A percentile compares a stretch with the other conserved stretches of the same genome.
These are phyloP conservation scores for Colletotrichum cuscutae DNA, from an alignment of 2,329 filamentous ascomycete species.

Conservation along the genomic window DNA sequence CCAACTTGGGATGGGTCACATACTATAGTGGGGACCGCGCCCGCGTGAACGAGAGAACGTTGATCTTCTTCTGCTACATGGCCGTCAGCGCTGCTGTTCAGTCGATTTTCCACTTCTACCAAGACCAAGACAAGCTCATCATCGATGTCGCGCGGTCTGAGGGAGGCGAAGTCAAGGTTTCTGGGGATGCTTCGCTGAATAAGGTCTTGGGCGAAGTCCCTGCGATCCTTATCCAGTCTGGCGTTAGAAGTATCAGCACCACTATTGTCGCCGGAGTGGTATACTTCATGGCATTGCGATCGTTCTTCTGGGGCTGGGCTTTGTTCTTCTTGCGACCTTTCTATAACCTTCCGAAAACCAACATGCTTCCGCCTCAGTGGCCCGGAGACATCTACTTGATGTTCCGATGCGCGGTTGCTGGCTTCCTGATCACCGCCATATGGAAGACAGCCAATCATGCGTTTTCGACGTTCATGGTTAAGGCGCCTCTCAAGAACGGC, in stretches of 20 bases:
- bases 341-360: slow-evolving; percentile 79
- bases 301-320: slow-evolving; percentile 74
- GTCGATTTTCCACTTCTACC: slow-evolving; percentile 74
- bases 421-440: slow-evolving; percentile 73
- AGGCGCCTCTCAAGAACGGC: slow-evolving; percentile 85
- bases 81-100: slow-evolving; percentile 76
- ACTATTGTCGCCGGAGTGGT: slow-evolving; percentile 61
- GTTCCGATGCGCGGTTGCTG: slow-evolving; percentile 67
- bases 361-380: slow-evolving; percentile 67
- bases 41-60: slow-evolving; percentile 84
- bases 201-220: slow-evolving; percentile 52
- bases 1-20: slow-evolving; percentile 79
- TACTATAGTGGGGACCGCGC: slow-evolving; percentile 77
- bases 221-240: slow-evolving; percentile 47
- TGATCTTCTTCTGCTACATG: slow-evolving; percentile 82
- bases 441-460: slow-evolving; percentile 83
- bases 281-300: slow-evolving; percentile 72
- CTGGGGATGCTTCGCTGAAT: slow-evolving; percentile 39
- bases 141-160: slow-evolving; percentile 51
- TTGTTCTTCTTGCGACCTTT: slow-evolving; percentile 77
- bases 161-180: slow-evolving; percentile 27
- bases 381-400: slow-evolving; percentile 68
- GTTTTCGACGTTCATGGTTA: slow-evolving; percentile 83
- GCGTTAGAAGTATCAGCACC: slow-evolving; percentile 53
- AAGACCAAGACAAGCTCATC: slow-evolving; percentile 77